Conservation (phyloP, 2,329 filamentous ascomycete genomes). For the Cercospora janseana region DNA sequence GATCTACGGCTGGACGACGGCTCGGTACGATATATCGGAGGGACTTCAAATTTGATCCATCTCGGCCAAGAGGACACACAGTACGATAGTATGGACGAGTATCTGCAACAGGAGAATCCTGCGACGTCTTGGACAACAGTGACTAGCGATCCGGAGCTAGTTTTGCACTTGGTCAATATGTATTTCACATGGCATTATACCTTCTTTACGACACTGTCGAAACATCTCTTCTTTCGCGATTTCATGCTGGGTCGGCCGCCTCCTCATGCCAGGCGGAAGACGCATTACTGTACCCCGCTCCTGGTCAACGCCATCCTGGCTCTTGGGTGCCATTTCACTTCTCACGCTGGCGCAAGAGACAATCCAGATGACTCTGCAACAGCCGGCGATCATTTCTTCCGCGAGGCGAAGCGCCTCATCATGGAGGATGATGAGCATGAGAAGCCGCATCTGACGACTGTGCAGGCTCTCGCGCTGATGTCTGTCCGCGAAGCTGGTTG, state of each 20-base stretch:
- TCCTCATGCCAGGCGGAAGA: conserved; percentile 50
- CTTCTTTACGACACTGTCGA: conserved; percentile 89
- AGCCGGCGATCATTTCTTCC: conserved; percentile 94
- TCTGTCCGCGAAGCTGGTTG: conserved; percentile 94
- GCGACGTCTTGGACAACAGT: conserved; percentile 85
- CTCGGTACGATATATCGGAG: conserved; percentile 85
- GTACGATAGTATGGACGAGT: conserved; percentile 42
- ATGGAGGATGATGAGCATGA: conserved; percentile 92
- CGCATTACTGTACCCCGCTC: conserved; percentile 80
- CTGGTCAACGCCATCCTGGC: conserved; percentile 93
- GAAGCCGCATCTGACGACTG: conserved; percentile 80
- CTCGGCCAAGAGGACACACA: conserved; percentile 54
- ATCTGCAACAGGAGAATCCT: conserved; percentile 61
- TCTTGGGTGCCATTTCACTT: conserved; percentile 89
- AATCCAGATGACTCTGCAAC: conserved; percentile 73
- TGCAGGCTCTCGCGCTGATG: conserved; percentile 92
- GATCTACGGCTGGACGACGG: conserved; percentile 85
- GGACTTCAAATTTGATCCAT: conserved; percentile 90
- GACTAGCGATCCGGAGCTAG: conserved; percentile 72
- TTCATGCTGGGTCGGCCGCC: conserved; percentile 69
- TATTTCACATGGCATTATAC: conserved; percentile 98
- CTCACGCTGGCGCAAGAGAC: conserved; percentile 67
- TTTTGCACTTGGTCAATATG: conserved; percentile 89
- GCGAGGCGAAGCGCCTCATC: conserved; percentile 84
- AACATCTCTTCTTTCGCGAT: conserved; percentile 80